Evolutionary conservation across 2,329 filamentous ascomycete species (phyloP), one percentile per base, ranked within the genome.

Genomic region (Pseudonectria buxi): DNA sequence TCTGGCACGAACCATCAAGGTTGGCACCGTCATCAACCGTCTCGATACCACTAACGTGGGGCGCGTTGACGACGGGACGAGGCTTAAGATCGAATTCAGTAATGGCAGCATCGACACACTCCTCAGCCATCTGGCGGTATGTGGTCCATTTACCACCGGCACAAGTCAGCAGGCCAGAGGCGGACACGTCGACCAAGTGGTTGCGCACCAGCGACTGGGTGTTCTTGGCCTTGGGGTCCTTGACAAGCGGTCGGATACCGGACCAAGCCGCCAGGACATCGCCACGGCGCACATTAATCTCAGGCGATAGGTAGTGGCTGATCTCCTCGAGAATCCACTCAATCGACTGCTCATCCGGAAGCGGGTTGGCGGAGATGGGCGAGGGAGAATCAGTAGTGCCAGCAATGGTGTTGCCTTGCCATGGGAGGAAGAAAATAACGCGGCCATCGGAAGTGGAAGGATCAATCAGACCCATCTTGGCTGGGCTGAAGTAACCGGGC

Each of bases 91-190:
- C 64, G 61, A 87, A 90, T 40, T 76, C 69, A 34, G 73, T 68
- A 57, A 92, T 74, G 9, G 86, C 84, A 53, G 84, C 81, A 53
- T 94, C 86, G 28, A 94, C 86, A 29, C 83, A 84, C 57, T 94
- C 86, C 62, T 94, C 86, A 14, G 86, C 85, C 87, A 94, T 94
- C 61, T 94, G 85, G 37, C 87, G 81, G 64, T 94, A 94, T 2
- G 87, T 94, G 3, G 87, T 94, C 87, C 87, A 94, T 64, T 94
- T 94, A 31, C 87, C 87, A 49, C 87, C 87, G 18, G 86, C 86
- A 54, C 86, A 89, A 24, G 87, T 94, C 46, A 94, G 65, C 14
- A 94, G 72, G 10, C 87, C 87, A 6, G 84, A 86, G 2, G 74
- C 62, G n/a, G 86, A 90, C 32, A 86, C 72, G 41, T 86, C 82